phyloP scores from a whole-genome alignment of 495 filamentous ascomycete genomes.

The Hypoxylon lienhwacheense region DNA sequence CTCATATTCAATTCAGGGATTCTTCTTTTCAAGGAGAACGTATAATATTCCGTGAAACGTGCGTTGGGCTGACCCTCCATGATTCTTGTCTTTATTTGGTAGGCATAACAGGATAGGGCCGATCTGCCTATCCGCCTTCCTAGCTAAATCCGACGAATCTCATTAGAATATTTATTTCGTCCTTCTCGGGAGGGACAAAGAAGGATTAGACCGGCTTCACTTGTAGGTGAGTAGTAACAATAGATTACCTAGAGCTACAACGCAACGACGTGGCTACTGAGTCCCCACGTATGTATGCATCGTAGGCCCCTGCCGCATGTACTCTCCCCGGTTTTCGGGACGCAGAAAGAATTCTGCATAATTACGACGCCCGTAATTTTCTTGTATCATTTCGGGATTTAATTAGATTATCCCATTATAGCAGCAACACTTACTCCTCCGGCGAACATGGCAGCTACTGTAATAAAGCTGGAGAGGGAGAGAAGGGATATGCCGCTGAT shows the following conservation, averaged over 20 bases:
- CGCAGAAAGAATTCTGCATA: too few relatives aligned
- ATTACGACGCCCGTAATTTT: too few relatives aligned
- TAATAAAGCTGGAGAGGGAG: slow-evolving; percentile 55
- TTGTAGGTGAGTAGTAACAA: background rate
- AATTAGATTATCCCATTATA: slow-evolving; percentile 9
- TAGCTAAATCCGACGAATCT: too few relatives aligned
- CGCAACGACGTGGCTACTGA: background rate
- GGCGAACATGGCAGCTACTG: slow-evolving; percentile 52
- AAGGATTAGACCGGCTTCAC: too few relatives aligned
- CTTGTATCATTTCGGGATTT: background rate
- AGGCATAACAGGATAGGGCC: background rate
- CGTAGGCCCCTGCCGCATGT: background rate
- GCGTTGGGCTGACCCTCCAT: slow-evolving; percentile 1
- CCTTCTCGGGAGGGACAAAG: background rate
- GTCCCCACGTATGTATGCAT: background rate
- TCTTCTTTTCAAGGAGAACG: background rate
- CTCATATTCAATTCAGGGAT: too few relatives aligned
- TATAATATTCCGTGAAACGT: background rate
- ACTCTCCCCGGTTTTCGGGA: background rate
- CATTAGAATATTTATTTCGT: too few relatives aligned
- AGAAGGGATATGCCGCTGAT: slow-evolving; percentile 58
- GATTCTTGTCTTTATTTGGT: slow-evolving; percentile 5
- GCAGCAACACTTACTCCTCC: slow-evolving; percentile 39
- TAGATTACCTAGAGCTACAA: background rate
- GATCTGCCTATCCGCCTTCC: background rate